A percentile compares a stretch with the other conserved stretches of the same genome.
Conservation (phyloP, 2,329 filamentous ascomycete genomes). For the Penicillium sp. region DNA sequence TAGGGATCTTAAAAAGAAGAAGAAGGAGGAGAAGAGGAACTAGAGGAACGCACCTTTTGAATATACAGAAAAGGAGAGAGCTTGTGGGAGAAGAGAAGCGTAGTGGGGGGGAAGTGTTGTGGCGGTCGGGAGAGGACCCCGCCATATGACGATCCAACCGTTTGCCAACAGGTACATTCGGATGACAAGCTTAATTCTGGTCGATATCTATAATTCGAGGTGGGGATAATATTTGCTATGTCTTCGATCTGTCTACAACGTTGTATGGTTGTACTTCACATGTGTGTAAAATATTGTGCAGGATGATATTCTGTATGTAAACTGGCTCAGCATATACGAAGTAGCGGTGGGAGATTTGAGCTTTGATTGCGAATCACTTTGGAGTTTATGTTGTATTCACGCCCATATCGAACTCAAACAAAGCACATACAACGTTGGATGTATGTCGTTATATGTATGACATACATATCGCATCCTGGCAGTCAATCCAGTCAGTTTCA, state of each 20-base stretch:
- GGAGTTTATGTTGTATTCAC: not conserved
- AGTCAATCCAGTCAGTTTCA: not conserved
- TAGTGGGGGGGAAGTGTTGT: constrained; percentile 10
- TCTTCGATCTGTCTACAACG: not conserved
- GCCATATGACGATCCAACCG: constrained; percentile 15
- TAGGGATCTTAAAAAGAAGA: not conserved
- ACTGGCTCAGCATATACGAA: not conserved
- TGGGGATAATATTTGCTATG: not conserved
- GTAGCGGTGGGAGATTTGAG: not conserved
- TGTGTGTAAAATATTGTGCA: not conserved
- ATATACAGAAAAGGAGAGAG: constrained; percentile 13
- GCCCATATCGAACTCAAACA: not conserved
- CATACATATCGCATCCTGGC: constrained; percentile 4
- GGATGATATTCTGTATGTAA: not conserved
- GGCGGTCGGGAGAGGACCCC: constrained; percentile 15
- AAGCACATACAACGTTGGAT: not conserved
- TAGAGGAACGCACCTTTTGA: constrained; percentile 4
- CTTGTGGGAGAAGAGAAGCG: constrained; percentile 4
- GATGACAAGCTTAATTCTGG: not conserved
- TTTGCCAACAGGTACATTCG: not conserved
- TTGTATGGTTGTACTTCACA: no score
- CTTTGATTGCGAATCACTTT: not conserved
- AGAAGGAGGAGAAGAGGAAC: not conserved
- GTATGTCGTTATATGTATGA: not conserved
- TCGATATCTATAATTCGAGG: not conserved